These are phyloP conservation scores for Helotiales sp. DNA, from an alignment of 2,329 filamentous ascomycete species.

Conservation along the genomic window DNA sequence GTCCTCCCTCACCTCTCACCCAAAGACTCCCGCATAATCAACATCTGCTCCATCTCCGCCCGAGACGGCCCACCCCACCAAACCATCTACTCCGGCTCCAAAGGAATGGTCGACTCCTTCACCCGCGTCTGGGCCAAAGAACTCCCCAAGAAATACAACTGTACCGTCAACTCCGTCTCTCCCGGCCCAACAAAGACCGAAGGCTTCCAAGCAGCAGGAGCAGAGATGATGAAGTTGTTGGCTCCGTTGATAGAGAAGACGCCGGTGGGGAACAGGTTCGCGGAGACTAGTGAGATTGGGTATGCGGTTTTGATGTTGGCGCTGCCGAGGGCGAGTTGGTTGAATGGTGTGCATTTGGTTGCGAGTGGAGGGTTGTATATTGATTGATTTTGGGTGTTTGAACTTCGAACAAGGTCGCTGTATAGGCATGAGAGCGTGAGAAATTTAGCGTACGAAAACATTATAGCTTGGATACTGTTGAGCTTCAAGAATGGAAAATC, in stretches of 20 bases:
- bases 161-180: constrained; percentile 46
- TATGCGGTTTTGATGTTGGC: constrained; percentile 47
- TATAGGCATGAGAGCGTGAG: no score
- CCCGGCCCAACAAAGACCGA: constrained; percentile 45
- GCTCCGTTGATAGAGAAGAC: constrained; percentile 44
- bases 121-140: constrained; percentile 44
- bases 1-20: constrained; percentile 40
- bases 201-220: constrained; percentile 36
- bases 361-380: constrained; percentile 35
- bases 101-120: constrained; percentile 50
- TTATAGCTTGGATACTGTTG: no score
- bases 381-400: background rate
- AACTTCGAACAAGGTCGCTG: no score
- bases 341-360: constrained; percentile 44
- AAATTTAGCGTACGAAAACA: no score
- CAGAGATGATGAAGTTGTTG: constrained; percentile 43
- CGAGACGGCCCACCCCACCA: constrained; percentile 38
- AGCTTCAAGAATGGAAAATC: no score
- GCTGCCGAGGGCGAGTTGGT: constrained; percentile 46
- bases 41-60: constrained; percentile 42
- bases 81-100: constrained; percentile 50
- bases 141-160: constrained; percentile 44
- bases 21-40: constrained; percentile 42
- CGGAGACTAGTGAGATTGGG: constrained; percentile 46
- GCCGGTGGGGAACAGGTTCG: constrained; percentile 44